Evolutionary conservation across 805 yeast genomes (phyloP), one percentile per base, ranked within the genome.

Genomic region (Barnettozyma botsteinii): DNA sequence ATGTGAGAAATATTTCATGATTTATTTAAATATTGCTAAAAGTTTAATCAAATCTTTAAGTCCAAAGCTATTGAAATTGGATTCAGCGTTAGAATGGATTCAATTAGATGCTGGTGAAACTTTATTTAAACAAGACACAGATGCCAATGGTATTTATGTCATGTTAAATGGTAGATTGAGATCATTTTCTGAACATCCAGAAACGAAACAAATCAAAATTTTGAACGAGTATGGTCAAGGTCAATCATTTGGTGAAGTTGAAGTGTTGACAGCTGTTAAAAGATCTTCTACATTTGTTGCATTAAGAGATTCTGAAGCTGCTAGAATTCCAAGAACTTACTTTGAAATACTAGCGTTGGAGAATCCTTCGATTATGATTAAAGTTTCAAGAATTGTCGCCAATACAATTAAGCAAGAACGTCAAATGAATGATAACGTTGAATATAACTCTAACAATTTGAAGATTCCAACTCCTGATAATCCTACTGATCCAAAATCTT

Each of bases 71-170:
- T 61, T 84, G 28, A 76, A 82, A 41, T 75, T 93, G 31, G 98
- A 91, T 55, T 86, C 85, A 60, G 96, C 97, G 0, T 65, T 93
- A 37, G 98, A 93, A 59, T 91, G 98, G 98, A 78, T 89, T 30
- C 96, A 87, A 43, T 69, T 85, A 11, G 79, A 79, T n/a, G 91
- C 97, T 2, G 96, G 97, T 0, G 81, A 81, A 36, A 71, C 81
- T 0, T 60, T 93, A 17, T 87, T 84, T 52, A 72, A 77, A 3
- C 93, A 91, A 57, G 94, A 87, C 2, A 93, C 86, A 38, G 73
- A 74, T 15, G 95, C 98, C 0, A 89, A 87, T 57, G 95, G 96
- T 17, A 85, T 91, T 28, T 91, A 87, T 54, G 77, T 89, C 31
- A 93, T 91, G 1, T 61, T 91, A 21, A 89, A 87, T 61, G 98